These are phyloP conservation scores for Pyrenophora graminea DNA, from an alignment of 2,329 filamentous ascomycete genomes.

Conservation along the genomic window DNA sequence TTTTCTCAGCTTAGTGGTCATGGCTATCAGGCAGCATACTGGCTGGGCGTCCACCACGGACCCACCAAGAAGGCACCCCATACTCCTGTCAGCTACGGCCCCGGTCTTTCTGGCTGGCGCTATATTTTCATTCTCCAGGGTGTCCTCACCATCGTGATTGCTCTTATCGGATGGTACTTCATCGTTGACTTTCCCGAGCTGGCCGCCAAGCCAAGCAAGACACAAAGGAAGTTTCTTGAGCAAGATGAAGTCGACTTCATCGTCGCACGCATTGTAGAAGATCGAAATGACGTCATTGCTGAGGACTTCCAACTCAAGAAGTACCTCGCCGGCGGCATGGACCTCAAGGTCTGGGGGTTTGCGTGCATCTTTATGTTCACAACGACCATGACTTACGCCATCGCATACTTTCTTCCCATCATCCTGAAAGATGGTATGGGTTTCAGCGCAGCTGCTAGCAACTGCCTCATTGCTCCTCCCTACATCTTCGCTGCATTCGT, in stretches of 20 bases:
- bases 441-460: constrained; percentile 31
- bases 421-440: constrained; percentile 38
- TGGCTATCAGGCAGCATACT: constrained; percentile 43
- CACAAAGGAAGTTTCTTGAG: constrained; percentile 31
- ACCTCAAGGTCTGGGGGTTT: constrained; percentile 31
- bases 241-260: constrained; percentile 35
- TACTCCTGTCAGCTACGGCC: constrained; percentile 24
- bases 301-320: constrained; percentile 32
- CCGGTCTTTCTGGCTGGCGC: constrained; percentile 43
- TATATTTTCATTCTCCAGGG: constrained; percentile 35
- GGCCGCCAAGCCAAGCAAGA: constrained; percentile 23
- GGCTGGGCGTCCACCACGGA: constrained; percentile 39
- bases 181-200: constrained; percentile 36
- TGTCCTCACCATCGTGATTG: constrained; percentile 26
- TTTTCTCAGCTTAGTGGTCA: constrained; percentile 54
- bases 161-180: constrained; percentile 28
- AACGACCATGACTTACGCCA: constrained; percentile 35
- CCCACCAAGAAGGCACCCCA: constrained; percentile 28
- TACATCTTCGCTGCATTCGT: constrained; percentile 35
- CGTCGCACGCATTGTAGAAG: constrained; percentile 33
- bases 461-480: constrained; percentile 34
- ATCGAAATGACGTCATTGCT: constrained; percentile 33
- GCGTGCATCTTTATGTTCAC: constrained; percentile 29
- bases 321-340: constrained; percentile 24
- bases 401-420: constrained; percentile 38